Base-by-base conservation (phyloP, 2,329 filamentous ascomycete genomes). In the Epichloe amarillans region DNA sequence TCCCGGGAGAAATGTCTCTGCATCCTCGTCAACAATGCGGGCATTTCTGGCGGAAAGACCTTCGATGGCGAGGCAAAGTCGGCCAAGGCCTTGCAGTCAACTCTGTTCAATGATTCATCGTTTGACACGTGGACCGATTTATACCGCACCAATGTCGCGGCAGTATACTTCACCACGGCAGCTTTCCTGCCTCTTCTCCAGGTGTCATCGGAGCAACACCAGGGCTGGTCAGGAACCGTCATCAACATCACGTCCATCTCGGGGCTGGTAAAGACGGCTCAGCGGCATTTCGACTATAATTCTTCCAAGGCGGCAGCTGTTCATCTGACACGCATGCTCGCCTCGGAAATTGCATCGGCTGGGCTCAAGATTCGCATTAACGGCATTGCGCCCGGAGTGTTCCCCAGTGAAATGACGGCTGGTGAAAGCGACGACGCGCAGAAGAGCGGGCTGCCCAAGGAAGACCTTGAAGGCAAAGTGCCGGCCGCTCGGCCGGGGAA, bases 81-180 rank as follows among this genome's bases (percentile, higher is more conserved):
- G 0, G 59, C 62, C 1, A 71, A 74, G 50, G 74, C 77, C 46
- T 69, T 83, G 52, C 77, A 74, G 54, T 61, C 77, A 50, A 80
- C 82, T 63, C 71, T 86, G 30, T 93, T 89, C 69, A 78, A 89
- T 47, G 72, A 76, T 41, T 73, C 83, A 3, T 78, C 69, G 0
- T 73, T 86, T 51, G 79, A 86, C 36, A 79, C 84, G 58, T 93
- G 86, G 88, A 75, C 74, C n/a, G 67, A 76, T 40, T 79, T 80
- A 0, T 90, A 85, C 70, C 77, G 79, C 52, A 87, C 85, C 19
- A 89, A 94, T 56, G 86, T 90, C 11, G 79, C 86, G 35, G 78
- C 76, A 53, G 72, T 81, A 51, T 85, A 80, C 69, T 85, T 83
- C 56, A 72, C 78, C 47, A 82, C 81, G 0, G 73, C 82, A 47